Conservation (phyloP, 257 asterid species). For the Primulina tabacum region DNA sequence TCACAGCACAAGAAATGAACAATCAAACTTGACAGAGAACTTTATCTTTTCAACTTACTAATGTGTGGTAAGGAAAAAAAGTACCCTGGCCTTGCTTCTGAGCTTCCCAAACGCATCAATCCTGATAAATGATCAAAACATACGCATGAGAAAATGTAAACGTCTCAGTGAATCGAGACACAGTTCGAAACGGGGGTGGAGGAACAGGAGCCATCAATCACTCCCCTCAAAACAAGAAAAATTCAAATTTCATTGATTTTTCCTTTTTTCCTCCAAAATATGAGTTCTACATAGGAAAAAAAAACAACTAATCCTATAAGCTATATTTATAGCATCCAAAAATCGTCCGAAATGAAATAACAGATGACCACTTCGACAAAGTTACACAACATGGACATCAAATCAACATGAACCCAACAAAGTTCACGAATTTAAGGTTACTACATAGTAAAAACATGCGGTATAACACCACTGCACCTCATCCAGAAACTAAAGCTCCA, state of each 20-base stretch:
- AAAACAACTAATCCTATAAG: background rate
- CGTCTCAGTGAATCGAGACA: background rate
- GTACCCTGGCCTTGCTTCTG: conserved; percentile 39
- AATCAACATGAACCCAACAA: background rate
- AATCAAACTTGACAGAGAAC: background rate
- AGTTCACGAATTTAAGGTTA: background rate
- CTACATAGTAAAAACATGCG: background rate
- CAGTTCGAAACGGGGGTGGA: background rate
- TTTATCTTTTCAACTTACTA: background rate
- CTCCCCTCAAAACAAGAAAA: background rate
- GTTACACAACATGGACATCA: background rate
- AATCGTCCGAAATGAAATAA: background rate
- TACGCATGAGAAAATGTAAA: background rate
- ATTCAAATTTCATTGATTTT: background rate
- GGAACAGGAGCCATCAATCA: background rate
- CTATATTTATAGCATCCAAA: background rate
- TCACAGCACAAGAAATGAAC: background rate
- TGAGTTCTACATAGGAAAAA: background rate
- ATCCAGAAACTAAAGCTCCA: background rate
- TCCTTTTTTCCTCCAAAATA: background rate
- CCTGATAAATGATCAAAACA: conserved; percentile 24
- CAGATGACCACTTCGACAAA: background rate
- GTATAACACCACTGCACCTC: background rate
- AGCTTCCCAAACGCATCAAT: conserved; percentile 52
- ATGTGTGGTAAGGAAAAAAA: background rate